Evolutionary conservation across 1,139 yeast genomes (phyloP), one percentile per base, ranked within the genome.

Genomic region (Pichia sp.): DNA sequence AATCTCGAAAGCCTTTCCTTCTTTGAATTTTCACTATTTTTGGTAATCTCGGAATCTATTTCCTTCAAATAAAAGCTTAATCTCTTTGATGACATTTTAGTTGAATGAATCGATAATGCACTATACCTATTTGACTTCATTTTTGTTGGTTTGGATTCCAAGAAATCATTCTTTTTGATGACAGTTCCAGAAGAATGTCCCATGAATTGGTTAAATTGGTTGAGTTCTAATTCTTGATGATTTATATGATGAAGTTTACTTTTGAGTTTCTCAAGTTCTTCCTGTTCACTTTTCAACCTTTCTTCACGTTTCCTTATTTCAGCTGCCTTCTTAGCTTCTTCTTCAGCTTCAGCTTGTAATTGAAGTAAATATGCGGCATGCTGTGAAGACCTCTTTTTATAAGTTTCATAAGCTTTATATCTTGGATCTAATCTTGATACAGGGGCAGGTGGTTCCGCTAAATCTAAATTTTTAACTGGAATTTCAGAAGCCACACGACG

Each of bases 381-480:
- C 41, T 48, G 50, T 6, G 60, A 53, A 3, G 48, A 47, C 31
- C 60, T 50, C 33, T 51, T 54, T 42, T 58, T 52, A 39, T 56
- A 60, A 32, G 53, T 52, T 34, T 59, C 56, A 46, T 60, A 61
- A 7, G 53, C 55, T 23, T 44, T 47, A 39, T 49, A 55, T 38
- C 65, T 48, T 31, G 91, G 91, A 62, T 82, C 91, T 43, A 82
- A 65, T 53, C 77, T 72, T 2, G 89, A 81, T 25, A 78, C 77
- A 8, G 91, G 91, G 54, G 86, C 71, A 63, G 68, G 63, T 9
- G 64, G 63, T 14, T 48, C 32, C 52, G 55, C 26, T 68, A 73
- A 14, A 25, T 43, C 28, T 20, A 26, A n/a, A 1, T 21, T 14
- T 17, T 23, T 20, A 14, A 41, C 28, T 21, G 39, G 45, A 14